Evolutionary conservation across 106 monocot genomes (phyloP).

Genomic region (Allium cepa): DNA sequence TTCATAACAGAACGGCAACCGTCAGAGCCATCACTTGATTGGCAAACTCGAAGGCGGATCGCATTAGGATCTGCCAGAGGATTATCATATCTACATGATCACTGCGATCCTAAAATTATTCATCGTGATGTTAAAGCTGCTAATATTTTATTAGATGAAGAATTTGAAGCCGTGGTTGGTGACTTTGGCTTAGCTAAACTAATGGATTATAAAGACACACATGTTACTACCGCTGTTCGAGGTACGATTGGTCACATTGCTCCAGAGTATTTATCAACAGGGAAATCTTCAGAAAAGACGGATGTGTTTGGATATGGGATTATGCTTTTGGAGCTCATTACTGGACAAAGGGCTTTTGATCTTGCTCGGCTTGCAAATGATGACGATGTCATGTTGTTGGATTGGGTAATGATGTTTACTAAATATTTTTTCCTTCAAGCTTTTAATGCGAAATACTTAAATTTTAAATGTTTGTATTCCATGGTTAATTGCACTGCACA

Average conservation of each 20-base stretch:
- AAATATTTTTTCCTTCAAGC: background rate
- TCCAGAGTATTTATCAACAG: constrained; percentile 91
- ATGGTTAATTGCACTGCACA: too few relatives aligned
- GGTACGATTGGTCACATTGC: constrained; percentile 98
- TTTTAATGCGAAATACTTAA: too few relatives aligned
- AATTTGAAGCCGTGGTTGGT: constrained; percentile 94
- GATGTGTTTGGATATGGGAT: constrained; percentile 99
- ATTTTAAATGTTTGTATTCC: too few relatives aligned
- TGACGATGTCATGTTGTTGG: constrained; percentile 98
- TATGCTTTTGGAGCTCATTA: constrained; percentile 94
- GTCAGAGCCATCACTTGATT: constrained; percentile 65
- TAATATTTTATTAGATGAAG: constrained; percentile 92
- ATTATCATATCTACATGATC: constrained; percentile 86
- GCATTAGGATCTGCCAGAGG: constrained; percentile 92
- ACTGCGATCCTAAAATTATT: constrained; percentile 99
- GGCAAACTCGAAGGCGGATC: constrained; percentile 66
- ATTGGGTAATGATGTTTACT: constrained; percentile 56
- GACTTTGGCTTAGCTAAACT: constrained; percentile 96
- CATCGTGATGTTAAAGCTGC: constrained; percentile 99
- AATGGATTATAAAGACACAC: constrained; percentile 99
- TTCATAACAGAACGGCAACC: constrained; percentile 40
- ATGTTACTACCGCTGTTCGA: constrained; percentile 92
- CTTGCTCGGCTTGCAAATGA: constrained; percentile 94
- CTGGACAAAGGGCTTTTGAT: constrained; percentile 97
- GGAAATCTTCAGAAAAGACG: constrained; percentile 95